Evolutionary conservation across 768 basidiomycete species (phyloP), one percentile per base, ranked within the genome.

Genomic region (Suillus hirtellus): DNA sequence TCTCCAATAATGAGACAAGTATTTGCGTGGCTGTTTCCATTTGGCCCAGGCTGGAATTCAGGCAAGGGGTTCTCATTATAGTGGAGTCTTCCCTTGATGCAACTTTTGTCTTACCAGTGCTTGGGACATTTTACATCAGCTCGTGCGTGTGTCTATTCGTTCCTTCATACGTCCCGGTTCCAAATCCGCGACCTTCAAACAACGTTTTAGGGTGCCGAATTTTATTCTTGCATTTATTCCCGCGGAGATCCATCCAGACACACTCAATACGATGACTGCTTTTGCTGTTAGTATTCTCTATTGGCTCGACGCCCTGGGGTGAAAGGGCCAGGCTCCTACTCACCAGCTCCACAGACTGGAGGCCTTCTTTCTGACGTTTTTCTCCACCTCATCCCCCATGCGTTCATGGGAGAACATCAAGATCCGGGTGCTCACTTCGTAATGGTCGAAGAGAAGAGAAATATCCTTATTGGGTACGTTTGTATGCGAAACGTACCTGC

Each of bases 61-160:
- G 82, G 84, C 84, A 60, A 21, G 74, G 73, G 43, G 55, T 60
- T 61, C 27, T 24, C 38, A 37, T 44, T 66, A 21, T 60, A 54
- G 62, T 19, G 35, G 58, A 34, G 21, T 27, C 46, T 47, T 52
- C 37, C 42, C 54, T 43, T 37, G 61, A 40, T 35, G 35, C 40
- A 40, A 66, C 43, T 50, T 19, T 70, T 54, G 55, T 69, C 63
- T 70, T 60, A 67, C 70, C 67, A 85, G 86, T 97, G 62, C 81
- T 96, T 35, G 95, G 92, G 65, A 96, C 95, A 21, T 95, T 96
- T 81, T 96, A 96, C 80, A 96, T 96, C 77, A 95, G 92, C 82
- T 96, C 93, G 94, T 95, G 74, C 72, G 92, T 84, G 56, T 50
- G 65, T 60, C 60, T 64, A 65, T 63, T 47, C 50, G 19, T 63